phyloP scores from a whole-genome alignment of 2,329 filamentous ascomycete genomes.

The Fusarium robinianum region DNA sequence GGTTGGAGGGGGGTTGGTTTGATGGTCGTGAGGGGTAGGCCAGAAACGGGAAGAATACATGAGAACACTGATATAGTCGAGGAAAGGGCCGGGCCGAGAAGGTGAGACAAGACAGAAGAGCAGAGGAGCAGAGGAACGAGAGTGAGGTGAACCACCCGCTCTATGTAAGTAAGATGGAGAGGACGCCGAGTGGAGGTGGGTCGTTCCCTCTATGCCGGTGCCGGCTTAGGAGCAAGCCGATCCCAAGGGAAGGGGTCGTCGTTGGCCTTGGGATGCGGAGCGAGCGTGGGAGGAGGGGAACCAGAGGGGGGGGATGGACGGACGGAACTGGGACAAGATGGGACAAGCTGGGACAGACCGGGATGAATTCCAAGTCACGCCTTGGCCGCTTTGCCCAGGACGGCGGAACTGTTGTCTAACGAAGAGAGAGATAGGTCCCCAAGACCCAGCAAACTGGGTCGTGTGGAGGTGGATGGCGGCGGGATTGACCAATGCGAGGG shows the following conservation, averaged over 20 bases:
- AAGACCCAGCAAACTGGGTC: slow-evolving; percentile 28
- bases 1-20: slow-evolving; percentile 16
- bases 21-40: slow-evolving; percentile 3
- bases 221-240: slow-evolving; percentile 20
- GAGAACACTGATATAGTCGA: slow-evolving; percentile 16
- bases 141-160: too few species aligned
- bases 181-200: slow-evolving; percentile 17
- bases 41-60: slow-evolving; percentile 26
- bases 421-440: slow-evolving; percentile 12
- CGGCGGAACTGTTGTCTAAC: slow-evolving; percentile 20
- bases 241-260: slow-evolving; percentile 30
- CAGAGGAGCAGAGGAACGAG: background rate
- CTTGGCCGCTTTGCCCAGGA: slow-evolving; percentile 1
- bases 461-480: slow-evolving; percentile 28
- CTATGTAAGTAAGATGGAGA: slow-evolving; percentile 2
- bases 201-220: slow-evolving; percentile 28
- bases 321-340: slow-evolving; percentile 20
- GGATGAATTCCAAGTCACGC: slow-evolving; percentile 7
- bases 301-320: background rate
- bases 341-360: slow-evolving; percentile 7
- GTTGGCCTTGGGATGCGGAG: slow-evolving; percentile 10
- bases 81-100: slow-evolving; percentile 8
- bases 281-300: slow-evolving; percentile 13
- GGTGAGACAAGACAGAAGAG: slow-evolving; percentile 7
- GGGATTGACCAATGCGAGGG: slow-evolving; percentile 25